A percentile compares a stretch with the other conserved stretches of the same genome.
These are phyloP conservation scores for Cystobasidiaceae sp. DNA, from an alignment of 1,284 basidiomycete species.

Conservation along the genomic window DNA sequence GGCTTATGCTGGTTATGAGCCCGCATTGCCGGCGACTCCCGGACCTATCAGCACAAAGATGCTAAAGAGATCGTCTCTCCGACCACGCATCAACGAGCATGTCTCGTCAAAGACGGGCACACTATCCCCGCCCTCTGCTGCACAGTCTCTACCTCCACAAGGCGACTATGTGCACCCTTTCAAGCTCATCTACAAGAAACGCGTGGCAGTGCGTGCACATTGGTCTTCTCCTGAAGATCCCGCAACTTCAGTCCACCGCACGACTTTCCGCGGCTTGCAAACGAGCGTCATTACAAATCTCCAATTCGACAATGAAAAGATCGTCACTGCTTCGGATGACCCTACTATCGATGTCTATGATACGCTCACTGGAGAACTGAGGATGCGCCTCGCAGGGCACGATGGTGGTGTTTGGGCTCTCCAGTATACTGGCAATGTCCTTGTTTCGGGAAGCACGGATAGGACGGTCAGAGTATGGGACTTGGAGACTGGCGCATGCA, in stretches of 20 bases:
- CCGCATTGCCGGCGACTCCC: no score
- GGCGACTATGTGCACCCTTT: constrained; percentile 63
- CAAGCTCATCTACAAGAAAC: constrained; percentile 78
- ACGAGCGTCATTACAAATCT: constrained; percentile 87
- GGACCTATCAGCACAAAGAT: no score
- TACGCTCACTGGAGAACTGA: constrained; percentile 67
- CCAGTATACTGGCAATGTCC: constrained; percentile 62
- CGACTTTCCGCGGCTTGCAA: constrained; percentile 78
- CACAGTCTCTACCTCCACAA: background rate
- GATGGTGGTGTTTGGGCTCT: constrained; percentile 95
- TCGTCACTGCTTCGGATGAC: constrained; percentile 90
- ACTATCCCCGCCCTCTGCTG: background rate
- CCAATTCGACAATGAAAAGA: constrained; percentile 83
- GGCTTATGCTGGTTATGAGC: no score
- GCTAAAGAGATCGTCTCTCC: no score
- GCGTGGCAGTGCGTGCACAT: constrained; percentile 67
- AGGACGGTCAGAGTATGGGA: constrained; percentile 92
- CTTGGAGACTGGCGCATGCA: constrained; percentile 67
- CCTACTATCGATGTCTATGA: constrained; percentile 89
- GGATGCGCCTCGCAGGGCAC: constrained; percentile 74
- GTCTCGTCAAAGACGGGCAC: background rate
- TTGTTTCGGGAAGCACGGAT: constrained; percentile 90
- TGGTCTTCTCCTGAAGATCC: constrained; percentile 63
- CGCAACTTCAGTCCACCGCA: constrained; percentile 71
- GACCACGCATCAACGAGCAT: constrained; percentile 10